Evolutionary conservation across 2,329 filamentous ascomycete species (phyloP), one percentile per base, ranked within the genome.

Genomic region (Diaporthe ampelina): DNA sequence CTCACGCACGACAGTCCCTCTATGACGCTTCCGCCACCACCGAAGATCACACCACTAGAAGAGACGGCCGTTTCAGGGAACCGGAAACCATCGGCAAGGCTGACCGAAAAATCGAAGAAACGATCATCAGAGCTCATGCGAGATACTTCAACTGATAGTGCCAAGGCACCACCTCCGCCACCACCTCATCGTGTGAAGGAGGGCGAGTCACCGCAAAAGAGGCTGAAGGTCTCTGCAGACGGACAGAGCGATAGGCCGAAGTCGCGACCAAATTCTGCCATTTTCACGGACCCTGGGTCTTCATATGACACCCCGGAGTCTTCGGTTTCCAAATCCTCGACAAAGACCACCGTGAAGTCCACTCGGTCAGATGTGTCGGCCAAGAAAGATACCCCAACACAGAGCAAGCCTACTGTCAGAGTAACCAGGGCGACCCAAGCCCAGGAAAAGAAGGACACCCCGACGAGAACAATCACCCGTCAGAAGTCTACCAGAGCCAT

Each of bases 31-130:
- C 87, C 87, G 0, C 81, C 84, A 48, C 85, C 86, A 1, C 87
- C 84, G 21, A 87, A 85, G 63, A 77, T 88, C 63, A 88, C 85
- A 63, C 89, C 90, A 1, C 82, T 92, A 0, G 86, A 86, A 65
- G 87, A 89, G 74, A 88, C 86, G 2, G 82, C 83, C 15, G 85
- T 87, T 1, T 87, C 88, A 0, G 89, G 87, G 3, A 91, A 91
- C 77, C 76, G 84, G 76, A 81, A 70, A 17, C 59, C 83, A 83
- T 11, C 85, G 87, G 3, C 87, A 87, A 0, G 88, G 85, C 4
- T 90, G 90, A 78, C 75, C 82, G 77, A 80, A 57, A 83, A 84
- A 71, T 76, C 77, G 21, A 76, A 77, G 21, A 78, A 76, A 68
- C 76, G 77, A 3, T 81, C 81, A 2, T 84, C 83, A 9, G 84